These are phyloP conservation scores for Claviceps sp. DNA, from an alignment of 2,329 filamentous ascomycete species.

Conservation along the genomic window DNA sequence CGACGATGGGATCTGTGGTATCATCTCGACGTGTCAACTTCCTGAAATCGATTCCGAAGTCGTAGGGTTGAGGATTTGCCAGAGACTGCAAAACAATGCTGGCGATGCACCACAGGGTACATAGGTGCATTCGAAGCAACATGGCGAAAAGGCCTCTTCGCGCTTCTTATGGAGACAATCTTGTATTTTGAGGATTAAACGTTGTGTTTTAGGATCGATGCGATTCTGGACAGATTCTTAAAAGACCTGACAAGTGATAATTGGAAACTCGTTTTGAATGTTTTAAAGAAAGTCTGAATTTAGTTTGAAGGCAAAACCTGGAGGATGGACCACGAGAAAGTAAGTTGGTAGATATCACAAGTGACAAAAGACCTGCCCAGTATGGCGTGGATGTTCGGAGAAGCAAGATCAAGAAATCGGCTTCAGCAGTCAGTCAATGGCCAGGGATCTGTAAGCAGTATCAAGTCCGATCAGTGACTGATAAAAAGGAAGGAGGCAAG, in stretches of 20 bases:
- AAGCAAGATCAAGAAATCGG: not conserved
- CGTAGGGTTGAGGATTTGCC: constrained; percentile 21
- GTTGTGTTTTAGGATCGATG: not conserved
- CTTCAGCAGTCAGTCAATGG: not conserved
- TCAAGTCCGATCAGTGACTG: not conserved
- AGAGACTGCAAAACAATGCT: constrained; percentile 3
- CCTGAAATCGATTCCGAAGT: constrained; percentile 36
- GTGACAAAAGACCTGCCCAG: not conserved
- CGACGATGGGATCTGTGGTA: constrained; percentile 23
- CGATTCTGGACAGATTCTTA: no score
- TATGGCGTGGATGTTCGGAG: not conserved
- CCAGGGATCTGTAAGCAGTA: not conserved
- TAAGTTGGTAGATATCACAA: not conserved
- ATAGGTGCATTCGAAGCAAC: not conserved
- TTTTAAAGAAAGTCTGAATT: not conserved
- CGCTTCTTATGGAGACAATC: not conserved
- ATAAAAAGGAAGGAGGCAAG: not conserved
- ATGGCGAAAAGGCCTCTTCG: not conserved
- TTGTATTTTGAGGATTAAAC: not conserved
- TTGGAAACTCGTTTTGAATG: not conserved
- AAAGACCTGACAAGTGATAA: not conserved
- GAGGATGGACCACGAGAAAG: not conserved
- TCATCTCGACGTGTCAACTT: constrained; percentile 27
- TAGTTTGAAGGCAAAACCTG: not conserved
- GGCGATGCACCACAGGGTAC: not conserved